These are phyloP conservation scores for Wickerhamia fluorescens DNA, from an alignment of 805 yeast species.

Conservation along the genomic window DNA sequence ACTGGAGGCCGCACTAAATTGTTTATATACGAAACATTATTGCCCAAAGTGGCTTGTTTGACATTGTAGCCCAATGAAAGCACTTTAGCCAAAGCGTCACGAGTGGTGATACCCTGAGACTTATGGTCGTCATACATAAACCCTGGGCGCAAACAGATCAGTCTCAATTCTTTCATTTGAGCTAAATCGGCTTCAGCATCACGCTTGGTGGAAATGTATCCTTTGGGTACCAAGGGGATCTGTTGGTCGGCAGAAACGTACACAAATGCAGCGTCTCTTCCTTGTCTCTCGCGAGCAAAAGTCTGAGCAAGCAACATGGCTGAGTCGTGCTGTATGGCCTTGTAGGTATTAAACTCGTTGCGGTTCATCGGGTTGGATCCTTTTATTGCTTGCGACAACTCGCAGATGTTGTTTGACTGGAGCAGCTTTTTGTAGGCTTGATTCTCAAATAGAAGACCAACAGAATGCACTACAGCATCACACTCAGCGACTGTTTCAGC, in stretches of 20 bases:
- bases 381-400: constrained; percentile 25
- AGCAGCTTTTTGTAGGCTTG: constrained; percentile 55
- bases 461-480: constrained; percentile 70
- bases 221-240: constrained; percentile 59
- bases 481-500: constrained; percentile 38
- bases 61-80: constrained; percentile 38
- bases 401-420: constrained; percentile 26
- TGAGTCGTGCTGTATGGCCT: constrained; percentile 60
- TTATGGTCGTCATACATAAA: constrained; percentile 61
- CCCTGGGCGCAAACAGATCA: constrained; percentile 73
- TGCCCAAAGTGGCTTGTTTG: constrained; percentile 37
- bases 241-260: constrained; percentile 78
- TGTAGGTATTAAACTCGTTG: constrained; percentile 42
- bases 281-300: constrained; percentile 27
- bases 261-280: constrained; percentile 35
- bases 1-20: constrained; percentile 53
- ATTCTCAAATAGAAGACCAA: constrained; percentile 72
- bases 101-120: constrained; percentile 19
- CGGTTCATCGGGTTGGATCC: constrained; percentile 62
- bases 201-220: constrained; percentile 70
- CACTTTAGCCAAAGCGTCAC: constrained; percentile 36
- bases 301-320: constrained; percentile 60
- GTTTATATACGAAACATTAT: constrained; percentile 32
- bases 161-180: constrained; percentile 41
- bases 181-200: constrained; percentile 61